phyloP scores from a whole-genome alignment of 139 green algal species.

The Coelastrella sp. region DNA sequence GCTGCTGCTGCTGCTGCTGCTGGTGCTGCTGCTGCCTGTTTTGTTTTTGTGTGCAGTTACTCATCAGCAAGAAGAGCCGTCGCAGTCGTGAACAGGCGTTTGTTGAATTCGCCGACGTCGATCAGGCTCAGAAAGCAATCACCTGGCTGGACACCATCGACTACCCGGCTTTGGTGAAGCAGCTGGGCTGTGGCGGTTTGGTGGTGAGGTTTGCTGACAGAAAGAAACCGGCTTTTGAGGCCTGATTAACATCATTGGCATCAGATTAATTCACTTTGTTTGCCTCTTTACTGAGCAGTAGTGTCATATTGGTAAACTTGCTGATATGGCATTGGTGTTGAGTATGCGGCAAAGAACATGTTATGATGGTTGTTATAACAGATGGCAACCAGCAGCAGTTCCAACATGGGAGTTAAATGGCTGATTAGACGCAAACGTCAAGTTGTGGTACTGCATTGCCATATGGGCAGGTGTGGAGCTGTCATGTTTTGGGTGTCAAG shows the following conservation, averaged over 20 bases:
- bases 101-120: slow-evolving; percentile 40
- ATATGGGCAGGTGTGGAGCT: too few species aligned
- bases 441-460: too few species aligned
- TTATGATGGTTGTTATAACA: too few species aligned
- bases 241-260: neutral
- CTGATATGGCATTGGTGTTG: neutral
- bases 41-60: slow-evolving; percentile 29
- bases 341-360: too few species aligned
- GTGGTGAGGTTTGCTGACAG: slow-evolving; percentile 52
- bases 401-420: too few species aligned
- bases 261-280: too few species aligned
- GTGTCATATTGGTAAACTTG: neutral
- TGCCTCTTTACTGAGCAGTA: too few species aligned
- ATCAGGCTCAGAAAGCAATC: slow-evolving; percentile 34
- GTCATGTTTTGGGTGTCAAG: too few species aligned
- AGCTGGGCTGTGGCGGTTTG: slow-evolving; percentile 48
- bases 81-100: slow-evolving; percentile 51
- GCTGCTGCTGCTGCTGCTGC: too few species aligned
- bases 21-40: too few species aligned
- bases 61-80: slow-evolving; percentile 53
- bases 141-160: slow-evolving; percentile 48
- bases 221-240: slow-evolving; percentile 38
- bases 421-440: too few species aligned
- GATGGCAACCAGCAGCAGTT: too few species aligned
- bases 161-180: slow-evolving; percentile 46